phyloP scores from a whole-genome alignment of 306 rosid species.

The Fagus crenata region DNA sequence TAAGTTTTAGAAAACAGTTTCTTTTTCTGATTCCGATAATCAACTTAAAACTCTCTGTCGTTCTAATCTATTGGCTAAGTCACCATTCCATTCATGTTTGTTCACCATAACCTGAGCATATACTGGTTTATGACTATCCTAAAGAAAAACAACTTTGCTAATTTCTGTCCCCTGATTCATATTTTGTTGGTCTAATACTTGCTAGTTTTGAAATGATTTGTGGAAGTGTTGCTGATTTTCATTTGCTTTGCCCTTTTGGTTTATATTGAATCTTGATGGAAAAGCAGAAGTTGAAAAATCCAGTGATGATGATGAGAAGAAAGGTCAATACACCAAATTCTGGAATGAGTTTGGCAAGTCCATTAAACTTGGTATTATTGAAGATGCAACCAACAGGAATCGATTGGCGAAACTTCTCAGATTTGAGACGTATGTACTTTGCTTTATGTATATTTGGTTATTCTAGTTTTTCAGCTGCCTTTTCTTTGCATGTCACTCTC shows the following conservation, averaged over 20 bases:
- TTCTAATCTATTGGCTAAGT: background rate
- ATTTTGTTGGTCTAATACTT: background rate
- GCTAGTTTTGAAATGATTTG: background rate
- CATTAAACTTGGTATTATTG: slow-evolving; percentile 92
- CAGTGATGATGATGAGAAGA: slow-evolving; percentile 74
- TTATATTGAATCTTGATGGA: slow-evolving; percentile 23
- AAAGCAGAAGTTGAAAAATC: slow-evolving; percentile 63
- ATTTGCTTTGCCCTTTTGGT: slow-evolving; percentile 17
- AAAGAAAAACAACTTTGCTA: background rate
- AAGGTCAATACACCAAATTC: slow-evolving; percentile 82
- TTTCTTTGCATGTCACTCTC: background rate
- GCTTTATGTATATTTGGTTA: background rate
- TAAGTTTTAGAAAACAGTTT: background rate
- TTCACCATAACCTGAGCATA: background rate
- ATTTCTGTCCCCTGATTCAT: background rate
- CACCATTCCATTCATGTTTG: background rate
- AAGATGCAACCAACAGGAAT: slow-evolving; percentile 96
- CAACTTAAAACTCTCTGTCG: background rate
- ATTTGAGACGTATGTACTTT: slow-evolving; percentile 67
- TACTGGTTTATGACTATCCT: background rate
- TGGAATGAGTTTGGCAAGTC: slow-evolving; percentile 99
- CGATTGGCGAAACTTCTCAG: slow-evolving; percentile 97
- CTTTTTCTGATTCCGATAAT: background rate
- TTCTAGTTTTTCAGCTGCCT: slow-evolving; percentile 8
- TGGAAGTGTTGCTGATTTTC: slow-evolving; percentile 14